Percentiles rank a stretch among this genome's conserved stretches.
phyloP scores from a whole-genome alignment of 2,329 filamentous ascomycete genomes.

The Colletotrichum sp. region DNA sequence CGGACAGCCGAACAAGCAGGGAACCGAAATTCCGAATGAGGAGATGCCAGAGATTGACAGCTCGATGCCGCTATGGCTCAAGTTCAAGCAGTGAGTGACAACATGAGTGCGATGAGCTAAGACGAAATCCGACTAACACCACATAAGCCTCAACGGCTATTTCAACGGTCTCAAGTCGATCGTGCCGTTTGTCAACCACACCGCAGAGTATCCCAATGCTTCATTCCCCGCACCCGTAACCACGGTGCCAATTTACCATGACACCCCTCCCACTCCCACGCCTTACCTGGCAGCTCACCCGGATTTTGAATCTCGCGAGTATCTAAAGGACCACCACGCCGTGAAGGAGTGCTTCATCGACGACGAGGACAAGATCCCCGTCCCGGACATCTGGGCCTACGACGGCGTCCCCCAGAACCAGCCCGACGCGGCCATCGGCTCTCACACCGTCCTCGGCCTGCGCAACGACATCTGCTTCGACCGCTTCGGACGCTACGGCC shows the following conservation, averaged over 20 bases:
- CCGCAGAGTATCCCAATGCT: constrained; percentile 73
- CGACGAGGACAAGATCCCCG: constrained; percentile 56
- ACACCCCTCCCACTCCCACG: constrained; percentile 44
- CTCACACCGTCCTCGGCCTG: constrained; percentile 75
- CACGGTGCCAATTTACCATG: constrained; percentile 34
- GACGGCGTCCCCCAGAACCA: constrained; percentile 76
- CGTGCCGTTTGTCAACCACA: constrained; percentile 65
- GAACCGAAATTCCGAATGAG: constrained; percentile 39
- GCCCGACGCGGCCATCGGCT: constrained; percentile 79
- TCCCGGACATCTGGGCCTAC: constrained; percentile 71
- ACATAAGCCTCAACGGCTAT: constrained; percentile 75
- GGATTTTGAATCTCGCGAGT: constrained; percentile 66
- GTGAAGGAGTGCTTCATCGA: constrained; percentile 70
- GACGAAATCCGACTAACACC: constrained; percentile 14
- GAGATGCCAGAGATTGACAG: constrained; percentile 33
- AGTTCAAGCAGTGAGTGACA: constrained; percentile 45
- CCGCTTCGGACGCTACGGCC: constrained; percentile 81
- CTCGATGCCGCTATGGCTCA: constrained; percentile 42
- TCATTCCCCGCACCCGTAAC: constrained; percentile 36
- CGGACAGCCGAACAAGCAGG: constrained; percentile 10
- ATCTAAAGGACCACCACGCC: constrained; percentile 55
- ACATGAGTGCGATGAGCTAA: background rate
- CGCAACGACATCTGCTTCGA: constrained; percentile 86
- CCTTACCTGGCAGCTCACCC: constrained; percentile 64
- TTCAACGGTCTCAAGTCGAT: constrained; percentile 78